Percentiles rank a stretch among this genome's conserved stretches.
Evolutionary conservation across 352 stramenopile species (phyloP).

Genomic region (Chrysophaeum taylorii): DNA sequence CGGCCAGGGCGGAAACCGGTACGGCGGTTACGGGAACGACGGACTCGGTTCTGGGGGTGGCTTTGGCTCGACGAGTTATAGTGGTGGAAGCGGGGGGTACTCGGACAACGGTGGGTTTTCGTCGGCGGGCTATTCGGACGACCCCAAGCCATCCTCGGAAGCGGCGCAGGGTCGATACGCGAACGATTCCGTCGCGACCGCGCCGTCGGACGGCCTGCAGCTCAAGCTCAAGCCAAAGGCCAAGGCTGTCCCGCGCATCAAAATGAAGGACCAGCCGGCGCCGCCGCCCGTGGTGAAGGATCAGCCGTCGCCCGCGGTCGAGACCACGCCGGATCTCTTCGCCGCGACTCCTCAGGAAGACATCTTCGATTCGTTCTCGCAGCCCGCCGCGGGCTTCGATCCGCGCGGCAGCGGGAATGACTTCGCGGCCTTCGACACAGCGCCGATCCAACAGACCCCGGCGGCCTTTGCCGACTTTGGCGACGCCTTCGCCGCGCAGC

Average conservation of each 20-base stretch:
- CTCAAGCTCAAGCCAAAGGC: not conserved
- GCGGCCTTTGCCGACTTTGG: conserved; percentile 18
- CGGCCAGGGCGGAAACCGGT: conserved; percentile 1
- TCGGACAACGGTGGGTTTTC: conserved; percentile 6
- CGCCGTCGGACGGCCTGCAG: not conserved
- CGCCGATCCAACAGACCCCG: not conserved
- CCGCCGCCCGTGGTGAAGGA: not conserved
- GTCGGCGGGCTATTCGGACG: conserved; percentile 6
- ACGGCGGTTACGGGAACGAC: not conserved
- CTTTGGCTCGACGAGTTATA: not conserved
- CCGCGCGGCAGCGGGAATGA: too few relatives aligned
- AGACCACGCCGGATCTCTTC: too few relatives aligned
- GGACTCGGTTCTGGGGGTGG: not conserved
- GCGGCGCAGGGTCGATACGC: too few relatives aligned
- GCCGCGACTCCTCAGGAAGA: not conserved
- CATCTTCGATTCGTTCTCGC: not conserved
- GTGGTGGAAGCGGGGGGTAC: conserved; percentile 3
- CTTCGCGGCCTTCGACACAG: conserved; percentile 1
- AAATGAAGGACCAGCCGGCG: not conserved
- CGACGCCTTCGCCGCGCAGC: not conserved
- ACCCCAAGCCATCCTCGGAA: too few relatives aligned
- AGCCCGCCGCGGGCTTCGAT: not conserved
- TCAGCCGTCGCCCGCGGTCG: too few relatives aligned
- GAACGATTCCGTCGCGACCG: too few relatives aligned
- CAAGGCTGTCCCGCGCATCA: conserved; percentile 8